phyloP scores from a whole-genome alignment of 768 basidiomycete genomes.

The Rhizopogon salebrosus region DNA sequence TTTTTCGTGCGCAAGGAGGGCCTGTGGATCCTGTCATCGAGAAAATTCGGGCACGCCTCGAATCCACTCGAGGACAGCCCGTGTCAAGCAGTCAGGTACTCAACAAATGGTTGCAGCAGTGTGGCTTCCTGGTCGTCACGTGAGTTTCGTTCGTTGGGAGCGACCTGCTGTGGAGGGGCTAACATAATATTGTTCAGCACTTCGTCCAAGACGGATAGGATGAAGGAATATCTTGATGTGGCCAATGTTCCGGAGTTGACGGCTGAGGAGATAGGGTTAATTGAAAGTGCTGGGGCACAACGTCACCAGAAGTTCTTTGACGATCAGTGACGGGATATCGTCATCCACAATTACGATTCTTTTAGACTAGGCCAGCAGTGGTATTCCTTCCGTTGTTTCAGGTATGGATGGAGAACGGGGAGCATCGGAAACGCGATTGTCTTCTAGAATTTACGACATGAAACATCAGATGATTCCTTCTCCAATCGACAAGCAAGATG shows the following conservation, averaged over 20 bases:
- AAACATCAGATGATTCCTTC: too few species aligned
- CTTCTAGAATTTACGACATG: too few species aligned
- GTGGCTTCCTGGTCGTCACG: neutral
- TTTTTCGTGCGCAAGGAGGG: constrained; percentile 24
- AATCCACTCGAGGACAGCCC: constrained; percentile 10
- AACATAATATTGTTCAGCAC: constrained; percentile 11
- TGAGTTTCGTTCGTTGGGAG: neutral
- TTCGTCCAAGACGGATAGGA: constrained; percentile 14
- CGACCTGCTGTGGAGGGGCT: neutral
- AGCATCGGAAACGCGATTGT: neutral
- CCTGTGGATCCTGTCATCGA: constrained; percentile 28
- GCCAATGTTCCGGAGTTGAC: constrained; percentile 19
- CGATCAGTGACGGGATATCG: neutral
- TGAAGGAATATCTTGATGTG: constrained; percentile 17
- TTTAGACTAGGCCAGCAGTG: neutral
- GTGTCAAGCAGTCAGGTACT: constrained; percentile 15
- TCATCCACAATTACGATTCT: neutral
- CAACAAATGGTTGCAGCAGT: constrained; percentile 13
- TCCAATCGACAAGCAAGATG: too few species aligned
- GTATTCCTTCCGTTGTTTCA: neutral
- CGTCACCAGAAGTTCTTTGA: constrained; percentile 8
- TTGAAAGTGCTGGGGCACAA: constrained; percentile 16
- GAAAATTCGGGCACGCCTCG: constrained; percentile 15
- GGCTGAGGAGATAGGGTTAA: constrained; percentile 12
- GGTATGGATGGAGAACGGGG: neutral